Evolutionary conservation across 441 rosid genomes (phyloP), one percentile per base, ranked within the genome.

Genomic region (Rhodomyrtus psidioides): DNA sequence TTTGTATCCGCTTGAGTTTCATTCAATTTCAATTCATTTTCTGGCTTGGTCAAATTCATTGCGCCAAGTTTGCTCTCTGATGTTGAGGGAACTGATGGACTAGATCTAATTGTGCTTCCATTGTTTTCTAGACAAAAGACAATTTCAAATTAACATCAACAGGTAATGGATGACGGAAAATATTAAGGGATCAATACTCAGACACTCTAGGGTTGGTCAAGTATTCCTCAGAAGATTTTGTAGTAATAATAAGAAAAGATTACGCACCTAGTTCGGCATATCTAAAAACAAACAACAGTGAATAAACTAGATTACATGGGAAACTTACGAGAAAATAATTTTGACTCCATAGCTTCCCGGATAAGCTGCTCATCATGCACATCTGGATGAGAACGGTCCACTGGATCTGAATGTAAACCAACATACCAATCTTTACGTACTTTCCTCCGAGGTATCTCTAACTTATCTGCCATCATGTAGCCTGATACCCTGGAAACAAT

Each of bases 341-440:
- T 90, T 89, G 88, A 86, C 76, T 91, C 93, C 88, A 91, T 87
- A 85, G 98, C 96, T 85, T 96, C 94, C 85, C 85, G 83, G 81
- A 94, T 86, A 86, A 98, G 93, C 85, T 87, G 88, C 21, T 94
- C 93, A 86, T 98, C 99, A 86, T 92, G 92, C 84, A 96, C 98
- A 88, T 98, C 98, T 6, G 99, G 98, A 92, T 91, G 98, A 82
- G 98, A 93, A 84, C 98, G 97, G 91, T 98, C 99, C 86, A 93
- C 99, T 26, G 98, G 98, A 88, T 96, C 98, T 81, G 93, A 90
- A 83, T 94, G 83, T 92, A 98, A 92, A 83, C 98, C 99, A 82
- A 91, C 97, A 90, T 95, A 88, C 99, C 99, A 98, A 88, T 96
- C 91, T 91, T 96, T 98, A 89, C 81, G 94, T 86, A 94, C 97